phyloP scores from a whole-genome alignment of 257 asterid genomes.

The Hygrophila difformis region DNA sequence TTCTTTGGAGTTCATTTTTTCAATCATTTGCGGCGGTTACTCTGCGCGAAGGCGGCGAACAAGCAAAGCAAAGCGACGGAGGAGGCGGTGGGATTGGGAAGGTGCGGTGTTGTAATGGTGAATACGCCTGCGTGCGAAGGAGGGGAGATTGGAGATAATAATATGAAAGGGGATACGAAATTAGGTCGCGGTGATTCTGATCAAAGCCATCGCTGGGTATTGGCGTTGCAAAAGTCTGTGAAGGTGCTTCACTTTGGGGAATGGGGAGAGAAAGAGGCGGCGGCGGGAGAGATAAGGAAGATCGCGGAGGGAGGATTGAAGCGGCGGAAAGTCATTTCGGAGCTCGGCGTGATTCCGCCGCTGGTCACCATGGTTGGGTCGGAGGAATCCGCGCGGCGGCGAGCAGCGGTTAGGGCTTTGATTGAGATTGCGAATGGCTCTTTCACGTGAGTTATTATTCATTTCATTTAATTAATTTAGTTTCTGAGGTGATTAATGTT shows the following conservation, averaged over 20 bases:
- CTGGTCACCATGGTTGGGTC: slow-evolving; percentile 55
- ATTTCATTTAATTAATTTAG: too few species aligned
- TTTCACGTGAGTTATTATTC: slow-evolving; percentile 40
- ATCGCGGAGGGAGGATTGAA: slow-evolving; percentile 33
- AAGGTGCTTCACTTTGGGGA: slow-evolving; percentile 59
- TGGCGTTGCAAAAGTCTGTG: slow-evolving; percentile 38
- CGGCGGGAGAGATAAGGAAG: slow-evolving; percentile 36
- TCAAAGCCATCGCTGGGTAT: slow-evolving; percentile 18
- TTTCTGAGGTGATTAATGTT: too few species aligned
- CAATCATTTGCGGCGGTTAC: too few species aligned
- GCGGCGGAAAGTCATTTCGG: slow-evolving; percentile 43
- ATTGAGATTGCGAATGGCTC: slow-evolving; percentile 48
- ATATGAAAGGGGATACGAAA: too few species aligned
- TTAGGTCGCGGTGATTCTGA: background rate
- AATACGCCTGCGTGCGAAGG: too few species aligned
- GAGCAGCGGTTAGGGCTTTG: slow-evolving; percentile 44
- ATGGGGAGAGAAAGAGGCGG: slow-evolving; percentile 51
- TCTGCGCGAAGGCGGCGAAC: too few species aligned
- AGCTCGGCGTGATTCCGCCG: slow-evolving; percentile 63
- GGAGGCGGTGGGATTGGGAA: too few species aligned
- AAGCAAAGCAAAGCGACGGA: too few species aligned
- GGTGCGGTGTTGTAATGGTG: too few species aligned
- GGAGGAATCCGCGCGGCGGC: slow-evolving; percentile 27
- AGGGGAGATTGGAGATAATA: too few species aligned
- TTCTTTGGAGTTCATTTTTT: too few species aligned